Evolutionary conservation across 441 rosid genomes (phyloP).

Genomic region (Codiaeum variegatum): DNA sequence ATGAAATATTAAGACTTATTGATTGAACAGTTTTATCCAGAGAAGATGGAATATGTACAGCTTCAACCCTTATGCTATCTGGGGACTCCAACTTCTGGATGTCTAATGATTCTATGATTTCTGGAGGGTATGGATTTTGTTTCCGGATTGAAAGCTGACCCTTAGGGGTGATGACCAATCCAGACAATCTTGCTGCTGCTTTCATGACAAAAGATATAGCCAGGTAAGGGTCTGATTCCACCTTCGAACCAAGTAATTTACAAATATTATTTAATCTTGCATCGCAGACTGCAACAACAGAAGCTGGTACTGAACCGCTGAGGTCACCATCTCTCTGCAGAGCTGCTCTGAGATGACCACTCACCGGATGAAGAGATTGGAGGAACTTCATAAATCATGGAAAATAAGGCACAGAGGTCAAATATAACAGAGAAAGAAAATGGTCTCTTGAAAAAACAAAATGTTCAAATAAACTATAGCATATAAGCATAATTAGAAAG

Average conservation of each 20-base stretch:
- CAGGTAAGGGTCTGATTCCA: conserved; percentile 60
- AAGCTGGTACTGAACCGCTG: conserved; percentile 64
- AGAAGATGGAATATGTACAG: conserved; percentile 51
- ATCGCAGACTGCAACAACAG: conserved; percentile 70
- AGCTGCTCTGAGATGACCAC: conserved; percentile 80
- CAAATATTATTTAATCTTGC: conserved; percentile 60
- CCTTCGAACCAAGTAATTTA: conserved; percentile 60
- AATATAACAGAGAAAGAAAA: conserved; percentile 7
- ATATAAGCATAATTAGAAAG: background rate
- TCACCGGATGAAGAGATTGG: conserved; percentile 59
- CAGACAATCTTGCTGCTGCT: conserved; percentile 62
- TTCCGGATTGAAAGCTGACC: conserved; percentile 51
- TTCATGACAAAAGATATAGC: conserved; percentile 50
- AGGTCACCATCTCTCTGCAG: conserved; percentile 58
- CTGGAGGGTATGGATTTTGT: conserved; percentile 51
- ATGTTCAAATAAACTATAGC: background rate
- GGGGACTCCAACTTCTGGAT: conserved; percentile 37
- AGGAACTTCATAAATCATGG: conserved; percentile 52
- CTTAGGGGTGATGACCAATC: conserved; percentile 39
- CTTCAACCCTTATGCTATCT: conserved; percentile 32
- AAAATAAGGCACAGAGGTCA: conserved; percentile 14
- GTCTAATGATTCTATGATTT: conserved; percentile 37
- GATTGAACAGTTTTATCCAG: conserved; percentile 42
- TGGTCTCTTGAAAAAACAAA: conserved; percentile 4
- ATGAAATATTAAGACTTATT: conserved; percentile 42